Percentiles rank a stretch among this genome's conserved stretches.
Conservation (phyloP, 164 flowering plant genomes). For the Cinnamomum micranthum region DNA sequence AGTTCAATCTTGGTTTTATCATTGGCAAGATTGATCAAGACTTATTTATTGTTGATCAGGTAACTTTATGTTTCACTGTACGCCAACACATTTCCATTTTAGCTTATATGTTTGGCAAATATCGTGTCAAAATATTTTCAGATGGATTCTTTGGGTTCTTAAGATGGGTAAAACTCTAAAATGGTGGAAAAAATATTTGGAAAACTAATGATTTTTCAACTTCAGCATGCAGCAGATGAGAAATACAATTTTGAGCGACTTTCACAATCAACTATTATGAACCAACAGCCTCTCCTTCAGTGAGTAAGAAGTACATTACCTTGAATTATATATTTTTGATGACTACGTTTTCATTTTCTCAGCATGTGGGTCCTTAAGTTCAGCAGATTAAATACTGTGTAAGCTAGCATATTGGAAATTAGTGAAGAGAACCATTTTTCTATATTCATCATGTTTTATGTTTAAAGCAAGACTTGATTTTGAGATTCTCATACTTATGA, state of each 20-base stretch:
- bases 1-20: constrained; percentile 95
- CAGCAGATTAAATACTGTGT: too few species aligned
- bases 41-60: constrained; percentile 95
- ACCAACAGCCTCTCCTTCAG: constrained; percentile 91
- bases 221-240: constrained; percentile 99
- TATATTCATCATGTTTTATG: too few species aligned
- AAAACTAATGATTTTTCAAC: constrained; percentile 8
- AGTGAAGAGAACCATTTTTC: too few species aligned
- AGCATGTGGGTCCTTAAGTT: too few species aligned
- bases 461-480: too few species aligned
- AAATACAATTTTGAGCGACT: constrained; percentile 87
- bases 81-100: background rate
- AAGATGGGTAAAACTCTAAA: background rate
- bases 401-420: too few species aligned
- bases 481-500: too few species aligned
- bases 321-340: background rate
- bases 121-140: background rate
- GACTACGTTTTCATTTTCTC: background rate
- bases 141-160: background rate
- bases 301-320: constrained; percentile 26
- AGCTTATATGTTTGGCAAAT: background rate
- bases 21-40: constrained; percentile 85
- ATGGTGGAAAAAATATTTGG: background rate
- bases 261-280: constrained; percentile 72
- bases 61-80: constrained; percentile 15